Base-by-base conservation (phyloP, 345 rosid species). In the Mercurialis annua region DNA sequence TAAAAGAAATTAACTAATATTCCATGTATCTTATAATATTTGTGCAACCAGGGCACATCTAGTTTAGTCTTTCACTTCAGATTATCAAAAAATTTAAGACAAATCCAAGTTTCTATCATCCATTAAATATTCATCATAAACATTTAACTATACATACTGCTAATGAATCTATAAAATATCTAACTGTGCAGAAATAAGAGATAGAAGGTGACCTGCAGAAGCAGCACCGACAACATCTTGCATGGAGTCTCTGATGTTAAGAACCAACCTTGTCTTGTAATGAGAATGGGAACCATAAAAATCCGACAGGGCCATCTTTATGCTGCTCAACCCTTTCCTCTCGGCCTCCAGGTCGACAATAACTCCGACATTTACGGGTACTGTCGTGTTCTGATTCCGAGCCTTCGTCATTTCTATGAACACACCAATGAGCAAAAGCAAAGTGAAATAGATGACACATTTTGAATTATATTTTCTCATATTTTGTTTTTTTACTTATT, bases 301-400 rank as follows among this genome's bases (percentile, higher is more conserved):
- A 23, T 90, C 95, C 0, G 78, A 53, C 3, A 90, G 70, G n/a
- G 90, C 75, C 84, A 83, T 71, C 48, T 82, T 62, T 26, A 88
- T 76, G 72, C 92, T 83, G 2, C 80, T 79, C 82, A 76, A 50
- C 0, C 43, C 38, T 16, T 74, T 26, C 24, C 71, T 77, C 29
- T 73, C 85, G 6, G 42, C 8, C 20, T 80, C 81, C 18, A 71
- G 11, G 54, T 86, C 89, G 3, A 89, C 73, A 73, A 78, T 71
- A 58, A 86, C 78, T 4, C 92, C 94, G 0, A 86, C 83, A 5
- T 72, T 74, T 36, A 85, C 85, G 15, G 71, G 70, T 1, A 60
- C 36, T 30, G 51, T 15, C 29, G 67, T 54, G 57, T 70, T 74
- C 40, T 71, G 51, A 53, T 70, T 74, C 40, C 69, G 51, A 5